These are phyloP conservation scores for Spizellomyces punctatus DNA, from an alignment of 192 early-diverging fungal species.

Conservation along the genomic window DNA sequence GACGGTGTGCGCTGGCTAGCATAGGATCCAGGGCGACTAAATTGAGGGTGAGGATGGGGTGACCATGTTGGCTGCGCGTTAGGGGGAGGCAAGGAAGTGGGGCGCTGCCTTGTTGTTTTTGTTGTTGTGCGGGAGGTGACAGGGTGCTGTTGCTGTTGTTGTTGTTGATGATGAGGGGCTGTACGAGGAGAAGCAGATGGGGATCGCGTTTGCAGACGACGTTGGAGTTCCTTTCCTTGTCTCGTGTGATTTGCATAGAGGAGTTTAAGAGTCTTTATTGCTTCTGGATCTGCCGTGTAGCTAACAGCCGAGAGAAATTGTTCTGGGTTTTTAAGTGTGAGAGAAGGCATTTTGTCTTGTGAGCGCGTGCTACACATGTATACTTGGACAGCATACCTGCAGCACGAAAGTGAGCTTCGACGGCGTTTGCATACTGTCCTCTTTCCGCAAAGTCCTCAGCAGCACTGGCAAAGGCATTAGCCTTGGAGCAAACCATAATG, in stretches of 20 bases:
- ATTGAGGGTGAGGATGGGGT: no score
- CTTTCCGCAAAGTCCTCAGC: slow-evolving; percentile 66
- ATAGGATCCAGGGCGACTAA: no score
- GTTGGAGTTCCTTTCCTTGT: slow-evolving; percentile 65
- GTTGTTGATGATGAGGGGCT: not conserved
- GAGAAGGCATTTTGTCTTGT: no score
- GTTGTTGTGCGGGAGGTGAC: not conserved
- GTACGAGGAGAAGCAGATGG: slow-evolving; percentile 11
- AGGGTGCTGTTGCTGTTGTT: slow-evolving; percentile 13
- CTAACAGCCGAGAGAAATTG: slow-evolving; percentile 62
- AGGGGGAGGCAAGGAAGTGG: not conserved
- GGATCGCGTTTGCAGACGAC: slow-evolving; percentile 45
- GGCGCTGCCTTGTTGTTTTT: not conserved
- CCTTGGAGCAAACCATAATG: slow-evolving; percentile 37
- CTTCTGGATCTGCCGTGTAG: slow-evolving; percentile 62
- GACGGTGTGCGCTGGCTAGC: not conserved
- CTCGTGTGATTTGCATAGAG: slow-evolving; percentile 69
- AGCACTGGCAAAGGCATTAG: slow-evolving; percentile 63
- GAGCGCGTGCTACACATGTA: no score
- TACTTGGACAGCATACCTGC: slow-evolving; percentile 49
- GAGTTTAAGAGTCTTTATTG: slow-evolving; percentile 65
- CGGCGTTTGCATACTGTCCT: slow-evolving; percentile 60
- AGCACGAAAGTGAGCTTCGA: slow-evolving; percentile 66
- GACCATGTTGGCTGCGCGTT: not conserved
- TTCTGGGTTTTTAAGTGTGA: slow-evolving; percentile 19